Base-by-base conservation (phyloP, 345 rosid species). In the Carallia pectinifolia region DNA sequence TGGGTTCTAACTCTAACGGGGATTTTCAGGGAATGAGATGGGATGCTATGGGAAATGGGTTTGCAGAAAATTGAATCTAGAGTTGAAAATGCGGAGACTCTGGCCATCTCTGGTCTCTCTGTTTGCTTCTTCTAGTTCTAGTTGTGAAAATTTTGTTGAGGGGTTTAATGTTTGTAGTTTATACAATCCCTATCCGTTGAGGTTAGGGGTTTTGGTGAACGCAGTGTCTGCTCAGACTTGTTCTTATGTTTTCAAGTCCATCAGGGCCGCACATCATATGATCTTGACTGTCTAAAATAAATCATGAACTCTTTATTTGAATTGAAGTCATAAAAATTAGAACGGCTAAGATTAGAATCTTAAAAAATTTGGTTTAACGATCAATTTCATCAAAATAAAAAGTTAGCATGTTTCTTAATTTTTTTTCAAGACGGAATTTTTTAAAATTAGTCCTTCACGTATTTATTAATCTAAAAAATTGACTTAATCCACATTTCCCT, bases 81-180 rank as follows among this genome's bases (percentile, higher is more conserved):
- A 47, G 73, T 37, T 1, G 76, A 58, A 33, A 69, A 68, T 38
- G 76, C 56, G 4, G 74, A 72, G 61, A 77, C n/a, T 7, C 63
- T 33, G 3, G 77, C 76, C 80, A 77, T 76, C 66, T 37, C 8
- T 15, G 29, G 29, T 27, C 55, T 56, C 60, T 27, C 60, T 5
- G 60, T 27, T 6, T 27, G 12, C 60, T 1, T 27, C 15, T 13
- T 3, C 9, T 27, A 13, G 16, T 33, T 33, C 34, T 33, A 33
- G 34, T 33, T 9, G 34, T 15, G 16, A 56, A 23, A 6, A 2
- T 44, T 44, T 44, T 44, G 50, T 10, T 12, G 58, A 19, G 30
- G 7, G 30, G 58, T 7, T 18, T n/a, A 6, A 19, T 54, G 58
- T 54, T 54, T 54, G 23, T 19, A 7, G 58, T 54, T 54, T 54